Evolutionary conservation across 306 rosid genomes (phyloP).

Genomic region (Cicer cuneatum): DNA sequence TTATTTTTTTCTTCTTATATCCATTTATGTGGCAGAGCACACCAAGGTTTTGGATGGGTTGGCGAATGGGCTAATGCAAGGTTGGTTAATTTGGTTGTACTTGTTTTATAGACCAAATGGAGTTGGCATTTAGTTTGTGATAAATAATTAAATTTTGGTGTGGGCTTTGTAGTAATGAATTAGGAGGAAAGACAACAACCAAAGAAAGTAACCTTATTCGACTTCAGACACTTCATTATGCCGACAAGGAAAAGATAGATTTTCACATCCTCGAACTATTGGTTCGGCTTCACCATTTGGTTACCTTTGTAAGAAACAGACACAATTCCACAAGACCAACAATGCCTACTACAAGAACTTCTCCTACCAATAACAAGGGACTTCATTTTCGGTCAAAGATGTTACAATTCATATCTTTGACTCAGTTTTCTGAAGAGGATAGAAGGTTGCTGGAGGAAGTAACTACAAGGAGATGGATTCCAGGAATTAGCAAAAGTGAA

Average conservation of each 20-base stretch:
- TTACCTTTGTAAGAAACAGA: constrained; percentile 61
- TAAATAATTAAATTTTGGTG: background rate
- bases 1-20: background rate
- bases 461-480: constrained; percentile 39
- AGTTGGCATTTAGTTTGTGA: background rate
- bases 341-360: constrained; percentile 41
- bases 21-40: constrained; percentile 65
- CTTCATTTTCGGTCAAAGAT: constrained; percentile 58
- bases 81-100: constrained; percentile 46
- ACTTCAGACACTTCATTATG: constrained; percentile 80
- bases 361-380: constrained; percentile 51
- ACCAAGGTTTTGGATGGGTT: constrained; percentile 95
- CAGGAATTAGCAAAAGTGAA: constrained; percentile 72
- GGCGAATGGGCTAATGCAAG: constrained; percentile 96
- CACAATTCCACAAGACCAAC: constrained; percentile 54
- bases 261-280: constrained; percentile 66
- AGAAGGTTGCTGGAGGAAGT: constrained; percentile 65
- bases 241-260: constrained; percentile 79
- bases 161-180: constrained; percentile 56
- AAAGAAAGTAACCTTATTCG: constrained; percentile 60
- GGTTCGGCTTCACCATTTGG: constrained; percentile 59
- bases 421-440: constrained; percentile 58
- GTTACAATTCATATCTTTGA: constrained; percentile 47
- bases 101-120: background rate
- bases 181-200: constrained; percentile 48